These are phyloP conservation scores for Eustoma russellianum DNA, from an alignment of 257 asterid genomes.

Conservation along the genomic window DNA sequence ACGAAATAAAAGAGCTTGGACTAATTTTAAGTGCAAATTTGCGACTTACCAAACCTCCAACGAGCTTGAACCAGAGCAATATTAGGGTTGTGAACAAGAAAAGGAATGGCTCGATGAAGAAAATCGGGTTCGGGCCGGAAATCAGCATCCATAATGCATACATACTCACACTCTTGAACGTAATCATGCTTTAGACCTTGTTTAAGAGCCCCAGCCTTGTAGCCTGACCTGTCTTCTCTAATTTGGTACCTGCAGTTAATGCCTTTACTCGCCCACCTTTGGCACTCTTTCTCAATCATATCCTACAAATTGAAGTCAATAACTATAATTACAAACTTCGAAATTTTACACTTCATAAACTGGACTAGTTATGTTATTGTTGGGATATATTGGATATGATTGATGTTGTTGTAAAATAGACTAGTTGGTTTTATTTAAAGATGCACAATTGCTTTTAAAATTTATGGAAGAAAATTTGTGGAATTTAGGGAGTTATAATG, in stretches of 20 bases:
- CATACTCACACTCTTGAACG: constrained; percentile 72
- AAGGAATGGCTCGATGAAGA: constrained; percentile 75
- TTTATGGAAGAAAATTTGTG: no score
- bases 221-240: constrained; percentile 71
- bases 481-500: no score
- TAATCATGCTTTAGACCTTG: constrained; percentile 76
- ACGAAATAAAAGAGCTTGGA: no score
- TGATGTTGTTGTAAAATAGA: no score
- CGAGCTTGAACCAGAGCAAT: constrained; percentile 92
- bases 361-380: background rate
- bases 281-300: constrained; percentile 85
- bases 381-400: background rate
- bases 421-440: no score
- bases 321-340: background rate
- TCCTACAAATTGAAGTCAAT: constrained; percentile 36
- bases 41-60: constrained; percentile 81
- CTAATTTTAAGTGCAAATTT: no score
- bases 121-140: constrained; percentile 94
- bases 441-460: no score
- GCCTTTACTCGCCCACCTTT: constrained; percentile 89
- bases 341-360: no score
- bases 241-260: constrained; percentile 71
- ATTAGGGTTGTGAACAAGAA: constrained; percentile 60
- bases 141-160: constrained; percentile 87
- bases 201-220: constrained; percentile 97